Percentiles rank a stretch among this genome's conserved stretches.
These are phyloP conservation scores for Macrotyloma uniflorum DNA, from an alignment of 306 rosid species.

Conservation along the genomic window DNA sequence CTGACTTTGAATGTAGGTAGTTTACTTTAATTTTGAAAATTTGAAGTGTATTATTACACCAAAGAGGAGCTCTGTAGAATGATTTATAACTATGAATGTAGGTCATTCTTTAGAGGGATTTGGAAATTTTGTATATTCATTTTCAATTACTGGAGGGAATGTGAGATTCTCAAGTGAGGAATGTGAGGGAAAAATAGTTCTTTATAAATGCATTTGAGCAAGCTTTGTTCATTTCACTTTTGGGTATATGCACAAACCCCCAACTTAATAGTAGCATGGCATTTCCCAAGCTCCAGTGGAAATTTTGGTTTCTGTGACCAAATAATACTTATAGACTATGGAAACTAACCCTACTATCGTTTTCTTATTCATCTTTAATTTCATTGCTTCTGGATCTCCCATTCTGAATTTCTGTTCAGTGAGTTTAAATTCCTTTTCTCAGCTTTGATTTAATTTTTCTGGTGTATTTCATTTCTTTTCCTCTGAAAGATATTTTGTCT, in stretches of 20 bases:
- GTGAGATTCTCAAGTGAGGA: conserved; percentile 42
- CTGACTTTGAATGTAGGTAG: conserved; percentile 43
- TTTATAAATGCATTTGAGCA: conserved; percentile 30
- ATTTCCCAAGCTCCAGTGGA: conserved; percentile 48
- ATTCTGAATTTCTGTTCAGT: neutral
- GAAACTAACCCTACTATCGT: conserved; percentile 28
- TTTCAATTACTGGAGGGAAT: conserved; percentile 38
- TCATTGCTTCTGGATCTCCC: neutral
- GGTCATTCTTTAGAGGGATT: conserved; percentile 48
- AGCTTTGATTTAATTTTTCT: neutral
- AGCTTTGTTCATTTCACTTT: conserved; percentile 49
- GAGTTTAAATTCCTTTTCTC: neutral
- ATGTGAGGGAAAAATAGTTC: conserved; percentile 10
- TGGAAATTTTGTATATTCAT: conserved; percentile 39
- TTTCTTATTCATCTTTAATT: neutral
- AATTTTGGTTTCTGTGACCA: conserved; percentile 43
- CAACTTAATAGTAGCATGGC: conserved; percentile 41
- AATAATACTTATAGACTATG: conserved; percentile 34
- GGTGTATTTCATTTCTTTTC: neutral
- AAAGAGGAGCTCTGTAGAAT: conserved; percentile 35
- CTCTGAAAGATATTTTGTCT: too few relatives aligned
- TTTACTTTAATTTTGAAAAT: conserved; percentile 31
- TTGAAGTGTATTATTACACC: conserved; percentile 35
- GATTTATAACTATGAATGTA: conserved; percentile 34
- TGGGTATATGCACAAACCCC: conserved; percentile 37